These are phyloP conservation scores for Staphylotrichum longicolle DNA, from an alignment of 495 filamentous ascomycete species.

Conservation along the genomic window DNA sequence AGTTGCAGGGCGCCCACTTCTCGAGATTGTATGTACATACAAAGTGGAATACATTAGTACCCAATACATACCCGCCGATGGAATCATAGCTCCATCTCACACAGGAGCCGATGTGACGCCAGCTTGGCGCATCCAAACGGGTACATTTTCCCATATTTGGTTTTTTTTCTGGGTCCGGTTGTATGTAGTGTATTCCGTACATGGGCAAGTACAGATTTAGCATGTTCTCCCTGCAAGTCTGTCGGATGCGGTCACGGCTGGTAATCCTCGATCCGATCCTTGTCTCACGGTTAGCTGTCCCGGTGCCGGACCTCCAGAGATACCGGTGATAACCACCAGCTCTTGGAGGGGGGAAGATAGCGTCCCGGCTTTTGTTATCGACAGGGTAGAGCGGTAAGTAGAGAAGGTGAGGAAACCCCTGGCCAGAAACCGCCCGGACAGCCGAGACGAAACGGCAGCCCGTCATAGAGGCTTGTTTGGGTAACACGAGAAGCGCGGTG, in stretches of 20 bases:
- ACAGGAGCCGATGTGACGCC: background rate
- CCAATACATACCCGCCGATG: background rate
- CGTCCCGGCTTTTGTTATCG: background rate
- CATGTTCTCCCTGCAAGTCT: no score
- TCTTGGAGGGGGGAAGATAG: background rate
- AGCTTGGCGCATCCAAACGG: background rate
- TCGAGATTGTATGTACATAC: background rate
- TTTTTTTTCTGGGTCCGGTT: background rate
- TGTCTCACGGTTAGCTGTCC: background rate
- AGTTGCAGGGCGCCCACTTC: background rate
- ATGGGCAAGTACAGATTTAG: no score
- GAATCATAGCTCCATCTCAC: background rate
- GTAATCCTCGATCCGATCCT: constrained; percentile 6
- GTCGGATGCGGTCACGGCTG: constrained; percentile 6
- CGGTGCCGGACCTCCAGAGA: no score
- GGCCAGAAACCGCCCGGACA: background rate
- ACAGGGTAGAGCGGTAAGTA: background rate
- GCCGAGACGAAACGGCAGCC: background rate
- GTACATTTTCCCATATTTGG: no score
- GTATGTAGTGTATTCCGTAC: no score
- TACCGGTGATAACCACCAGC: background rate
- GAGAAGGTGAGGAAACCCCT: background rate
- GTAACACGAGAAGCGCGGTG: background rate
- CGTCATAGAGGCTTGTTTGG: background rate
- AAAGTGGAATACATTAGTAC: no score